Evolutionary conservation across 371 early-diverging fungal species (phyloP).

Genomic region (Capillidium rhysosporum): DNA sequence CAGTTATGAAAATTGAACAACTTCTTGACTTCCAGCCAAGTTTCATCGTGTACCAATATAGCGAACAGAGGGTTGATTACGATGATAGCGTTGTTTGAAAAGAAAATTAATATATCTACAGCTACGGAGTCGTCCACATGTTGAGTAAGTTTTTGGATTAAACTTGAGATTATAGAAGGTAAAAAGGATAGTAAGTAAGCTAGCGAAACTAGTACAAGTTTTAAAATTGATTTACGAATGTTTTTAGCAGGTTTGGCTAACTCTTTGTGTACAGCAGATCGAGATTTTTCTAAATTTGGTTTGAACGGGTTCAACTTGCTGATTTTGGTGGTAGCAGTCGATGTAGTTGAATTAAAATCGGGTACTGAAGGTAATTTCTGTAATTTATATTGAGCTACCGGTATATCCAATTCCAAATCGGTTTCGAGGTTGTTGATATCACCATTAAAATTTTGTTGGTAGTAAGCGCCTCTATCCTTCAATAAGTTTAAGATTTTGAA

Average conservation of each 20-base stretch:
- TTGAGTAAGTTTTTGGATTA: background rate
- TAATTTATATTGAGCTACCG: too few species aligned
- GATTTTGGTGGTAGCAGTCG: too few species aligned
- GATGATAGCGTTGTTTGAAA: background rate
- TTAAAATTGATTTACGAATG: background rate
- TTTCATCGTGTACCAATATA: background rate
- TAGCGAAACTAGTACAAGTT: background rate
- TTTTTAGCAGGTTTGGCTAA: background rate
- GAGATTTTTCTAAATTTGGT: too few species aligned
- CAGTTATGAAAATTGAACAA: too few species aligned
- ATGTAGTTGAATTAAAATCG: too few species aligned
- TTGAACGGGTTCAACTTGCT: too few species aligned
- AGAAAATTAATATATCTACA: background rate
- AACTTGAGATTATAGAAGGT: background rate
- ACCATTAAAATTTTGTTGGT: background rate
- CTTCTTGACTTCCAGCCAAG: background rate
- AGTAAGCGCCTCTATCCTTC: too few species aligned
- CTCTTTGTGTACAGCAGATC: too few species aligned
- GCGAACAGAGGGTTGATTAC: conserved; percentile 1
- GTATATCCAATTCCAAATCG: background rate
- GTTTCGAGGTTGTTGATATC: background rate
- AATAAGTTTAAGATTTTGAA: too few species aligned
- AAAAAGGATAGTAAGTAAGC: background rate
- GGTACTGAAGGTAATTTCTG: too few species aligned
- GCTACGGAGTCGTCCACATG: background rate